phyloP scores from a whole-genome alignment of 2,329 filamentous ascomycete genomes.

The Coniochaeta sp. region DNA sequence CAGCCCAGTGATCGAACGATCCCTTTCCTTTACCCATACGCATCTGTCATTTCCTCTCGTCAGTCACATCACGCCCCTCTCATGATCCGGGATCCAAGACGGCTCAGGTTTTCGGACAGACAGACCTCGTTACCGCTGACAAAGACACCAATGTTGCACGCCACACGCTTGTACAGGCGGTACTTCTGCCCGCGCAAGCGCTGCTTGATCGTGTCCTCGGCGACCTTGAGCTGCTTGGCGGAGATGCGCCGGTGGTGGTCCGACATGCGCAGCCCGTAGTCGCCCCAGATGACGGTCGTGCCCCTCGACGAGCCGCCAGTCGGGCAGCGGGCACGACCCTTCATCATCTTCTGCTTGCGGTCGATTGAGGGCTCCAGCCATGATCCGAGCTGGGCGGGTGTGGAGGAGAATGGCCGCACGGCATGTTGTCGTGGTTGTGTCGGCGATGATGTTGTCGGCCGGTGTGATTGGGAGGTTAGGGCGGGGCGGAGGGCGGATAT shows the following conservation, averaged over 20 bases:
- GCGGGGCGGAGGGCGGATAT: slow-evolving; percentile 30
- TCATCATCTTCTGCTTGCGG: slow-evolving; percentile 82
- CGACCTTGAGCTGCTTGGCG: slow-evolving; percentile 77
- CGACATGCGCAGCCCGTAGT: slow-evolving; percentile 87
- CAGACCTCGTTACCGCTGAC: slow-evolving; percentile 82
- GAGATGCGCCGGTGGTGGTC: slow-evolving; percentile 91
- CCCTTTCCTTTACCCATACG: slow-evolving; percentile 99
- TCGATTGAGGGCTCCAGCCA: slow-evolving; percentile 77
- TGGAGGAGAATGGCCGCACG: slow-evolving; percentile 65
- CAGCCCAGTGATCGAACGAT: slow-evolving; percentile 93
- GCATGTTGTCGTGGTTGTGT: slow-evolving; percentile 26
- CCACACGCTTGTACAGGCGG: slow-evolving; percentile 82
- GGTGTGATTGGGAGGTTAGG: slow-evolving; percentile 20
- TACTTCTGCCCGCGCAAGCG: slow-evolving; percentile 87
- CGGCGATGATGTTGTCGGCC: slow-evolving; percentile 22
- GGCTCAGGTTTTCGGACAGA: not conserved
- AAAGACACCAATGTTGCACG: slow-evolving; percentile 91
- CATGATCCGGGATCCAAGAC: not conserved
- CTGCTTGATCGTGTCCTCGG: slow-evolving; percentile 87
- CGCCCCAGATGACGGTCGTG: slow-evolving; percentile 93
- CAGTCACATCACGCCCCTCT: slow-evolving; percentile 3
- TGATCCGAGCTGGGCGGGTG: slow-evolving; percentile 48
- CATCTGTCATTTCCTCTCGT: slow-evolving; percentile 39
- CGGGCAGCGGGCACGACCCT: slow-evolving; percentile 78
- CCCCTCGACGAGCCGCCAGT: slow-evolving; percentile 89